A percentile compares a stretch with the other conserved stretches of the same genome.
Conservation (phyloP, 768 basidiomycete genomes). For the Chalciporus piperatus region DNA sequence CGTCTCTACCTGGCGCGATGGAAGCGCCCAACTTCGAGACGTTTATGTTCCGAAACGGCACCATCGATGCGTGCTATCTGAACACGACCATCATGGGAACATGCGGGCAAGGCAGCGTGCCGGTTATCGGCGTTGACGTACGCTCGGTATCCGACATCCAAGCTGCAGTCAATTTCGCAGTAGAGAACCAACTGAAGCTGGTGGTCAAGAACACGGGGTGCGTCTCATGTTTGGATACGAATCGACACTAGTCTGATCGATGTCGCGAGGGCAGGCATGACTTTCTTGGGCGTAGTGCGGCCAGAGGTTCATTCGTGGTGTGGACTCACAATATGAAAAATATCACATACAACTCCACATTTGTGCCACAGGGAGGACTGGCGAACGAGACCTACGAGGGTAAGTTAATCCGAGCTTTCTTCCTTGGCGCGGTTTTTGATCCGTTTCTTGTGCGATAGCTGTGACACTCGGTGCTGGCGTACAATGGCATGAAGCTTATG, state of each 20-base stretch:
- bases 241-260: not conserved
- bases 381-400: constrained; percentile 4
- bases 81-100: constrained; percentile 28
- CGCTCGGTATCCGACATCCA: constrained; percentile 19
- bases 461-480: constrained; percentile 40
- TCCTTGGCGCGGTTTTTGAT: not conserved
- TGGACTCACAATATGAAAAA: constrained; percentile 44
- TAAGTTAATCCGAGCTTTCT: not conserved
- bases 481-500: constrained; percentile 45
- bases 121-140: constrained; percentile 21
- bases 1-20: constrained; percentile 40
- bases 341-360: constrained; percentile 30
- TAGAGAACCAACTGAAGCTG: constrained; percentile 13
- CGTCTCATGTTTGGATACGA: not conserved
- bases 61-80: constrained; percentile 38
- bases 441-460: constrained; percentile 8
- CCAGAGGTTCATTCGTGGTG: constrained; percentile 36
- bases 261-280: constrained; percentile 33
- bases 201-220: constrained; percentile 26
- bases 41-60: constrained; percentile 40
- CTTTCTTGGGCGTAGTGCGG: constrained; percentile 38
- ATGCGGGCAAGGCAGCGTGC: constrained; percentile 23
- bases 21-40: constrained; percentile 34
- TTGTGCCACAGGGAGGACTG: constrained; percentile 33
- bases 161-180: constrained; percentile 20